These are phyloP conservation scores for Mycocentrospora acerina DNA, from an alignment of 2,329 filamentous ascomycete species.

Conservation along the genomic window DNA sequence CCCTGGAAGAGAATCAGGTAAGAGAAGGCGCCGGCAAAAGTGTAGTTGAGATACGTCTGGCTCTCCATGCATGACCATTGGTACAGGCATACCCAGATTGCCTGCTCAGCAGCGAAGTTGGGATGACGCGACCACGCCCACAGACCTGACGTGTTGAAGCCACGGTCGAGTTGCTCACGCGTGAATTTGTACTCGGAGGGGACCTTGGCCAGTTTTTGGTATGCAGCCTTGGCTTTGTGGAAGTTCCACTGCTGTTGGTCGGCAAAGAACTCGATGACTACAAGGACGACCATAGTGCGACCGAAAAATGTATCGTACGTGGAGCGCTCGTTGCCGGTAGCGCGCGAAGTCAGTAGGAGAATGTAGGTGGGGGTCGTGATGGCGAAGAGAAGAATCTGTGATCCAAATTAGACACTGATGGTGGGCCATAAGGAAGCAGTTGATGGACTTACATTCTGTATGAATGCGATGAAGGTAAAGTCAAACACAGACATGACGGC, in stretches of 20 bases:
- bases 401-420: slow-evolving; percentile 3
- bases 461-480: slow-evolving; percentile 81
- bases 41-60: slow-evolving; percentile 75
- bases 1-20: slow-evolving; percentile 84
- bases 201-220: slow-evolving; percentile 71
- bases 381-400: slow-evolving; percentile 70
- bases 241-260: slow-evolving; percentile 94
- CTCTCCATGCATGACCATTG: slow-evolving; percentile 81
- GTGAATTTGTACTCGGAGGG: slow-evolving; percentile 62
- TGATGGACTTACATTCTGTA: slow-evolving; percentile 58
- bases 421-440: not conserved
- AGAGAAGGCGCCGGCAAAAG: slow-evolving; percentile 65
- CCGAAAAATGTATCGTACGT: slow-evolving; percentile 61
- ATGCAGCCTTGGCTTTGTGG: slow-evolving; percentile 77
- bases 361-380: slow-evolving; percentile 82
- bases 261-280: slow-evolving; percentile 74
- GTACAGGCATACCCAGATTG: slow-evolving; percentile 85
- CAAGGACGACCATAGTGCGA: slow-evolving; percentile 56
- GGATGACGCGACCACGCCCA: slow-evolving; percentile 90
- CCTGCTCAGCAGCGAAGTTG: slow-evolving; percentile 91
- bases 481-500: slow-evolving; percentile 82
- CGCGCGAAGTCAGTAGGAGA: slow-evolving; percentile 70
- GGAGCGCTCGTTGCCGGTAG: slow-evolving; percentile 54
- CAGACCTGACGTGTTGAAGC: slow-evolving; percentile 81
- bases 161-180: slow-evolving; percentile 79